phyloP scores from a whole-genome alignment of 257 asterid species.

The Solanum tarijense region DNA sequence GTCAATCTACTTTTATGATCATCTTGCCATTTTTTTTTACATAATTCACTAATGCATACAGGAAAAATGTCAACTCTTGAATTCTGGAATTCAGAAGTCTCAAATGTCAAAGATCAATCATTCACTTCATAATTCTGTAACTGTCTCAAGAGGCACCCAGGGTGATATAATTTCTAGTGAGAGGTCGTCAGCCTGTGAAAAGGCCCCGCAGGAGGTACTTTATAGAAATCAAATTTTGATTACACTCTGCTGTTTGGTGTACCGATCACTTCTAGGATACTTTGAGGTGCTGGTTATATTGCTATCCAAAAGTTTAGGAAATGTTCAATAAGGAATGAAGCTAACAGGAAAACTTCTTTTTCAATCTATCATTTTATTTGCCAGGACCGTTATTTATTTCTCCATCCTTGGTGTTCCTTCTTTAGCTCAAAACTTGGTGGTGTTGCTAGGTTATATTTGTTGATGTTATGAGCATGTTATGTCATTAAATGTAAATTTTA shows the following conservation, averaged over 20 bases:
- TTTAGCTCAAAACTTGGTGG: background rate
- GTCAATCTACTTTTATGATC: background rate
- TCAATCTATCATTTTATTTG: background rate
- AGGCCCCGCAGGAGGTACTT: constrained; percentile 14
- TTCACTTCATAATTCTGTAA: constrained; percentile 14
- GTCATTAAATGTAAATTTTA: background rate
- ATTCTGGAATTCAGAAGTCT: constrained; percentile 49
- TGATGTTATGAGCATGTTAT: background rate
- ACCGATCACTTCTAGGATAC: background rate
- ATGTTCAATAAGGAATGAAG: background rate
- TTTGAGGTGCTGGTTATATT: background rate
- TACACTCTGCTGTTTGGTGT: background rate
- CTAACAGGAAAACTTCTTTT: background rate
- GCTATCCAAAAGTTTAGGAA: background rate
- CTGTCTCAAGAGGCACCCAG: constrained; percentile 10
- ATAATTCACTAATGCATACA: constrained; percentile 27
- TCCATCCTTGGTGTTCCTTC: background rate
- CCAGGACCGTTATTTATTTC: background rate
- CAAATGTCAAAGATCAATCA: constrained; percentile 30
- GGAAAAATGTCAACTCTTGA: constrained; percentile 45
- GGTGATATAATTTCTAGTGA: constrained; percentile 18
- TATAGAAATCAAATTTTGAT: background rate
- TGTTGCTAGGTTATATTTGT: background rate
- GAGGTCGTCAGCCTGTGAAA: constrained; percentile 15
- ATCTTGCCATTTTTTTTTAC: background rate